These are phyloP conservation scores for Neurospora africana DNA, from an alignment of 495 filamentous ascomycete genomes.

Conservation along the genomic window DNA sequence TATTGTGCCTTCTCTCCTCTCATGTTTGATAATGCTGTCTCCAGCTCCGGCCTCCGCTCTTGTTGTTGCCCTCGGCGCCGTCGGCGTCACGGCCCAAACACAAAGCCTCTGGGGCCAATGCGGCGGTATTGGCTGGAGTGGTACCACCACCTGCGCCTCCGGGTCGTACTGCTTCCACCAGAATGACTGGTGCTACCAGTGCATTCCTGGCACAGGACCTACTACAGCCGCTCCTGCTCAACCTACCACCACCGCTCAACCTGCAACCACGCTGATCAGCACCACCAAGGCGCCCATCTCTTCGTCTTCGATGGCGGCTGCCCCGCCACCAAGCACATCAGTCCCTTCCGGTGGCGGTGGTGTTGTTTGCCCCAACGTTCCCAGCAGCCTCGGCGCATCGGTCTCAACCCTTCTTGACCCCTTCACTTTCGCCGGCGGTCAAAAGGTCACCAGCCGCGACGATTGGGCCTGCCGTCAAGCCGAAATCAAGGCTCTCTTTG, in stretches of 20 bases:
- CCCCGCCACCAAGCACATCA: neutral
- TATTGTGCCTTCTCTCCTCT: neutral
- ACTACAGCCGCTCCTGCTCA: constrained; percentile 4
- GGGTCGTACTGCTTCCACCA: constrained; percentile 28
- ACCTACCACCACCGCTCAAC: neutral
- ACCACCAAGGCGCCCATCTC: neutral
- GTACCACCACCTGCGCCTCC: constrained; percentile 27
- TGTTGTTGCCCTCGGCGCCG: constrained; percentile 12
- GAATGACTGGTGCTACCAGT: constrained; percentile 34
- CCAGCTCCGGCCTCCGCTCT: constrained; percentile 10
- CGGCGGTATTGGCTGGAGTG: constrained; percentile 34
- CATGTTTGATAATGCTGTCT: constrained; percentile 9
- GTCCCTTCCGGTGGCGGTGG: neutral
- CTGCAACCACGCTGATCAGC: neutral
- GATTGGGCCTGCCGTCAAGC: constrained; percentile 40
- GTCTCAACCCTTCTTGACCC: constrained; percentile 36
- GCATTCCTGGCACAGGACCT: constrained; percentile 17
- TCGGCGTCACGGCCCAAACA: constrained; percentile 7
- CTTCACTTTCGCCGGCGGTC: constrained; percentile 38
- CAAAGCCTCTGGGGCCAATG: constrained; percentile 31
- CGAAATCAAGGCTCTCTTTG: constrained; percentile 39
- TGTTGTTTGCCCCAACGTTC: constrained; percentile 9
- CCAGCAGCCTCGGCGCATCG: constrained; percentile 5
- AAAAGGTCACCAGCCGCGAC: constrained; percentile 30
- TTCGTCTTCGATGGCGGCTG: neutral